These are phyloP conservation scores for Parmelia sp. DNA, from an alignment of 495 filamentous ascomycete genomes.

Conservation along the genomic window DNA sequence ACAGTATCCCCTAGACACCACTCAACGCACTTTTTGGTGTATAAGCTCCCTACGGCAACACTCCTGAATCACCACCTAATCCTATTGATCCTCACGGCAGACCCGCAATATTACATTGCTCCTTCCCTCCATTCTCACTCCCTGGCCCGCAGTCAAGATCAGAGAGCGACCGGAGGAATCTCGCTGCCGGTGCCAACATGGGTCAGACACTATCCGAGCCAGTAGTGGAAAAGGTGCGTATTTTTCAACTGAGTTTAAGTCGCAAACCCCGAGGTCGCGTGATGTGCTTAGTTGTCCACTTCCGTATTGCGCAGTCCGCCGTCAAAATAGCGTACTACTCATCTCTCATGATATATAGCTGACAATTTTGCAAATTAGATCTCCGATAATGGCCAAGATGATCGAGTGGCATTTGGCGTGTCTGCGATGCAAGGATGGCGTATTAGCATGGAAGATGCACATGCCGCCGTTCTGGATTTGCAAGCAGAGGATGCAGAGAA, in stretches of 20 bases:
- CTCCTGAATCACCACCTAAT: neutral
- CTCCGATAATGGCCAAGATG: conserved; percentile 86
- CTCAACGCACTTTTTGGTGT: neutral
- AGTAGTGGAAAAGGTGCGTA: conserved; percentile 92
- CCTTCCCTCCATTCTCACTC: neutral
- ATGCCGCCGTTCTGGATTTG: conserved; percentile 82
- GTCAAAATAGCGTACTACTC: neutral
- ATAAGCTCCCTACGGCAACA: neutral
- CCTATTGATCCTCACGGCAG: neutral
- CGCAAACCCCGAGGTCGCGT: conserved; percentile 14
- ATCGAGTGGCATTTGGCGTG: conserved; percentile 83
- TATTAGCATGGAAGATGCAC: conserved; percentile 98
- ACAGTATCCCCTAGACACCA: neutral
- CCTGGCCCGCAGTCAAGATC: conserved; percentile 2
- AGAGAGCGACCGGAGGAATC: conserved; percentile 18
- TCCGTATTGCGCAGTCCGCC: neutral
- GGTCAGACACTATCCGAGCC: conserved; percentile 99
- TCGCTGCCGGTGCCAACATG: conserved; percentile 47
- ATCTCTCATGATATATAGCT: conserved; percentile 5
- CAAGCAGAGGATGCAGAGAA: conserved; percentile 55
- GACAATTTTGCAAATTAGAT: conserved; percentile 43
- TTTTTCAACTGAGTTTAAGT: conserved; percentile 14
- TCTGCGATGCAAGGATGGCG: conserved; percentile 99
- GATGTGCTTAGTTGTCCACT: conserved; percentile 1
- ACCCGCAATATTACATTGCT: neutral